These are phyloP conservation scores for Fagus crenata DNA, from an alignment of 306 rosid species.

Conservation along the genomic window DNA sequence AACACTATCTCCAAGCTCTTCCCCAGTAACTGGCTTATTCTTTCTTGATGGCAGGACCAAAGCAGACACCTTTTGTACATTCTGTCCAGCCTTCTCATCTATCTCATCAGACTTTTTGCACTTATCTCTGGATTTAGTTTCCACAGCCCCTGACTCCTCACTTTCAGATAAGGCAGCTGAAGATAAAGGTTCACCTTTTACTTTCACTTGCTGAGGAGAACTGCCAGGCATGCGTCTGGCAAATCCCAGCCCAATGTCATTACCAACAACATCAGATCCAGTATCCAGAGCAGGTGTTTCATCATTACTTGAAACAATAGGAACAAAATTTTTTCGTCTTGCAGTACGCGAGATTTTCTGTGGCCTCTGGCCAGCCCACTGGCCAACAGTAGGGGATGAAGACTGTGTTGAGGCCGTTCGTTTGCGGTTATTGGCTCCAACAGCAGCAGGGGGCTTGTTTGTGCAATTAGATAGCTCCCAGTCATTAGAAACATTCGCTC, in stretches of 20 bases:
- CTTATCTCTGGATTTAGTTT: slow-evolving; percentile 74
- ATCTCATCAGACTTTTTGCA: slow-evolving; percentile 65
- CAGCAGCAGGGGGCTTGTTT: slow-evolving; percentile 80
- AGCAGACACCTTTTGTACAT: slow-evolving; percentile 64
- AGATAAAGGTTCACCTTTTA: slow-evolving; percentile 76
- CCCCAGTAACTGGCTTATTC: slow-evolving; percentile 72
- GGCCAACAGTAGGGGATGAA: slow-evolving; percentile 89
- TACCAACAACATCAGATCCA: slow-evolving; percentile 66
- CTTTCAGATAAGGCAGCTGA: slow-evolving; percentile 85
- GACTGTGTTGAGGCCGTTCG: slow-evolving; percentile 71
- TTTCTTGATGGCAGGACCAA: slow-evolving; percentile 68
- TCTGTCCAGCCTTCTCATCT: slow-evolving; percentile 74
- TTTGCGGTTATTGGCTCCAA: slow-evolving; percentile 77
- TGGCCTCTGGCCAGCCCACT: slow-evolving; percentile 84
- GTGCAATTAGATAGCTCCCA: slow-evolving; percentile 81
- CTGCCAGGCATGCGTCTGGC: slow-evolving; percentile 64
- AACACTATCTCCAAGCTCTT: slow-evolving; percentile 92
- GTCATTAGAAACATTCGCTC: slow-evolving; percentile 73
- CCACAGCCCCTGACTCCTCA: slow-evolving; percentile 91
- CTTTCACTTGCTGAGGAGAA: slow-evolving; percentile 84
- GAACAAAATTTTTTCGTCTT: slow-evolving; percentile 76
- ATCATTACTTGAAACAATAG: slow-evolving; percentile 72
- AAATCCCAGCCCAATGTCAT: slow-evolving; percentile 71
- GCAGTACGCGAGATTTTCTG: slow-evolving; percentile 97
- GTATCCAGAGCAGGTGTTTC: slow-evolving; percentile 69